phyloP scores from a whole-genome alignment of 768 basidiomycete species.

The Suillus subluteus region DNA sequence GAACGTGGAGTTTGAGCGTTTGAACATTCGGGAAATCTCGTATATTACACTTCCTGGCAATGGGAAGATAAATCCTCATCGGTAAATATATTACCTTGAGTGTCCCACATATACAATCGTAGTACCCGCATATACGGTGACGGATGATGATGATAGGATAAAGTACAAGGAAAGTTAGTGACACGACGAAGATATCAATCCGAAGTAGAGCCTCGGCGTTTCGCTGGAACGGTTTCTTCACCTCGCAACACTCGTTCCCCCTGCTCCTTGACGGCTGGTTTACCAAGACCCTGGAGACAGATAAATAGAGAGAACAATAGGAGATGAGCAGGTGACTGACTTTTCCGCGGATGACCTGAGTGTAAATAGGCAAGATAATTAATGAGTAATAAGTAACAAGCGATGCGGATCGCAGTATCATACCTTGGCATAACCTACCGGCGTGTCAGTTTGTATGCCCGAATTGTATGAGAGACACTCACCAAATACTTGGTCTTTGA shows the following conservation, averaged over 20 bases:
- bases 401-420: slow-evolving; percentile 7
- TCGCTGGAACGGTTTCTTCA: slow-evolving; percentile 38
- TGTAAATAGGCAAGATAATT: background rate
- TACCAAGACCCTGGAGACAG: slow-evolving; percentile 25
- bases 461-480: slow-evolving; percentile 17
- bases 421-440: slow-evolving; percentile 36
- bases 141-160: background rate
- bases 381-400: slow-evolving; percentile 10
- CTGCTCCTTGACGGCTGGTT: slow-evolving; percentile 52
- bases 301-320: slow-evolving; percentile 6
- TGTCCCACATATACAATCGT: background rate
- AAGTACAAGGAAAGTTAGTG: background rate
- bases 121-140: background rate
- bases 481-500: slow-evolving; percentile 66
- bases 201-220: slow-evolving; percentile 27
- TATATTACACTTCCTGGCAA: background rate
- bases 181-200: background rate
- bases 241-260: slow-evolving; percentile 59
- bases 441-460: background rate
- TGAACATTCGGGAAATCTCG: background rate
- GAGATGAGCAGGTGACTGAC: slow-evolving; percentile 22
- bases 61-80: background rate
- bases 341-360: slow-evolving; percentile 34
- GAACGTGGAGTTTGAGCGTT: background rate
- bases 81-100: background rate